Conservation (phyloP, 352 stramenopile genomes). For the Phytophthora meadii region DNA sequence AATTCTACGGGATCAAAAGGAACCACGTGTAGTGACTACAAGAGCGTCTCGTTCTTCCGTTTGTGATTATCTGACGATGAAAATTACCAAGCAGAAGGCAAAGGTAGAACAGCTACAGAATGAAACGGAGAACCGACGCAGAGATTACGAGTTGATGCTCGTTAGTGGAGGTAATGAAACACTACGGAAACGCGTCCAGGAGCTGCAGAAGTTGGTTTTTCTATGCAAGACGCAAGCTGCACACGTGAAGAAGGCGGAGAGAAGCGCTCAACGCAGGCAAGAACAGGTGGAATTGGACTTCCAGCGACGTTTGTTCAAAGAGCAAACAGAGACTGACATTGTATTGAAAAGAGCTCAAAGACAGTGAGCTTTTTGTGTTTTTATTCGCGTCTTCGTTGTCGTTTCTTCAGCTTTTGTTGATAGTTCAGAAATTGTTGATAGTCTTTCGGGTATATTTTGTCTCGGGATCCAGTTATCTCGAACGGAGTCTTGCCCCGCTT, state of each 20-base stretch:
- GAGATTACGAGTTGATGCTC: constrained; percentile 52
- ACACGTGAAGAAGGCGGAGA: constrained; percentile 53
- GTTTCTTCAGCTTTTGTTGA: constrained; percentile 12
- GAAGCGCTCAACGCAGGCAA: constrained; percentile 37
- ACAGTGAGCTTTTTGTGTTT: constrained; percentile 3
- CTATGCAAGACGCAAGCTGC: constrained; percentile 63
- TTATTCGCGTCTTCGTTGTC: background rate
- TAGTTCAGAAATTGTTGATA: constrained; percentile 30
- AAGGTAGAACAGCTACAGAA: constrained; percentile 52
- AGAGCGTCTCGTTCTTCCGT: constrained; percentile 30
- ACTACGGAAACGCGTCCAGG: constrained; percentile 60
- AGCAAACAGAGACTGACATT: constrained; percentile 74
- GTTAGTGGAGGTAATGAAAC: constrained; percentile 51
- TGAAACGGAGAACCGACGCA: constrained; percentile 33
- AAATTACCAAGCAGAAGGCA: constrained; percentile 51
- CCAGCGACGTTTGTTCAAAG: constrained; percentile 47
- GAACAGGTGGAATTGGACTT: constrained; percentile 45
- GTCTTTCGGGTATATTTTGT: constrained; percentile 53
- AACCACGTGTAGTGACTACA: constrained; percentile 17
- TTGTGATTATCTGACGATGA: constrained; percentile 55
- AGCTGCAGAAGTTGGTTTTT: constrained; percentile 77
- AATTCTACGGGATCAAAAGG: constrained; percentile 37
- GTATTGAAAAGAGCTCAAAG: constrained; percentile 52
- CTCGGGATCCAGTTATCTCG: constrained; percentile 45
- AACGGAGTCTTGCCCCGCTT: constrained; percentile 45